Conservation (phyloP, 208 protist genomes). For the Tritrichomonas foetus region DNA sequence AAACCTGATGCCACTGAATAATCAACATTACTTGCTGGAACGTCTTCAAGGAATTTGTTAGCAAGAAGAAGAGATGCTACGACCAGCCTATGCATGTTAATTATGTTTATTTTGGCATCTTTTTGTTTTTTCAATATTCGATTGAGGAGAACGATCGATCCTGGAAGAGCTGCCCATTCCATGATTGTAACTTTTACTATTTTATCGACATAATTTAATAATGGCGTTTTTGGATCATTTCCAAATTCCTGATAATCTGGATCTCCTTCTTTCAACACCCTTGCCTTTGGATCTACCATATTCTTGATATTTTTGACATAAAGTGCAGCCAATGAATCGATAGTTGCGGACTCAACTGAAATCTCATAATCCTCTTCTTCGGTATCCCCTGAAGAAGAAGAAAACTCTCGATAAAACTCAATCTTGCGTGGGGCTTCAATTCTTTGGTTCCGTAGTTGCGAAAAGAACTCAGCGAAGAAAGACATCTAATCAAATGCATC, state of each 20-base stretch:
- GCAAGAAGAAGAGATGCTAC: neutral
- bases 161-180: conserved; percentile 1
- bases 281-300: too few species aligned
- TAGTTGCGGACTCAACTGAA: too few species aligned
- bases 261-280: neutral
- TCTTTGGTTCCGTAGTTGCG: too few species aligned
- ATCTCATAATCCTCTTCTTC: too few species aligned
- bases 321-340: too few species aligned
- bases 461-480: too few species aligned
- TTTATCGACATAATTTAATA: neutral
- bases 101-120: neutral
- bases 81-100: conserved; percentile 33
- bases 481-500: too few species aligned
- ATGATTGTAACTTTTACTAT: neutral
- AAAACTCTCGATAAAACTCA: too few species aligned
- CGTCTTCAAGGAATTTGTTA: conserved; percentile 8
- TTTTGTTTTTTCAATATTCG: neutral
- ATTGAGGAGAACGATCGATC: neutral
- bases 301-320: too few species aligned
- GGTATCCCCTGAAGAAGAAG: too few species aligned
- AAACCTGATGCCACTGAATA: neutral
- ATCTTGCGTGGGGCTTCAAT: too few species aligned
- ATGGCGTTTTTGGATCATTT: conserved; percentile 6
- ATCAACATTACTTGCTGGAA: neutral
- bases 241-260: neutral